Percentiles rank a stretch among this genome's conserved stretches.
Evolutionary conservation across 306 rosid genomes (phyloP).

Genomic region (Cucurbita moschata): DNA sequence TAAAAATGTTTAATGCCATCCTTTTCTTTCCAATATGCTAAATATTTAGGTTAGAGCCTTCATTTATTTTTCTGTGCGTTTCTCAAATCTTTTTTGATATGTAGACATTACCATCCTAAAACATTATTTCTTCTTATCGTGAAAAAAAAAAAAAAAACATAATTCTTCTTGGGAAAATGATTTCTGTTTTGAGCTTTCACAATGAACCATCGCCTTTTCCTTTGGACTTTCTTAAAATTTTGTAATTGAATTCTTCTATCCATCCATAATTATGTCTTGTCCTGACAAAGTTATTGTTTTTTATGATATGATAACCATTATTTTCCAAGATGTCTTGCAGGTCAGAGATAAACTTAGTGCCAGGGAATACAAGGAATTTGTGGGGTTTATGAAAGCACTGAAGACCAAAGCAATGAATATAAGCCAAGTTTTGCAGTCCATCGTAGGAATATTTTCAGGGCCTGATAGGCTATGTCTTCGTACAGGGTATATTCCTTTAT

Average conservation of each 20-base stretch:
- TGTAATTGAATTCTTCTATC: neutral
- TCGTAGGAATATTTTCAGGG: slow-evolving; percentile 59
- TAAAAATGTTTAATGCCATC: neutral
- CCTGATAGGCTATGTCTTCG: slow-evolving; percentile 66
- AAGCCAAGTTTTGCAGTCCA: slow-evolving; percentile 56
- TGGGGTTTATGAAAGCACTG: slow-evolving; percentile 71
- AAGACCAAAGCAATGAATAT: slow-evolving; percentile 75
- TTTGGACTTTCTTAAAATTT: neutral
- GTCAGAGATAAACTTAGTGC: slow-evolving; percentile 65
- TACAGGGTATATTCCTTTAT: slow-evolving; percentile 28
- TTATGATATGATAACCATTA: neutral
- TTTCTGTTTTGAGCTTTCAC: neutral
- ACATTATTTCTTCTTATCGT: neutral
- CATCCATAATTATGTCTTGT: neutral
- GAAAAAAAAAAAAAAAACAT: too few relatives aligned
- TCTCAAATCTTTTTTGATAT: neutral
- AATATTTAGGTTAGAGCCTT: neutral
- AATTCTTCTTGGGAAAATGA: neutral
- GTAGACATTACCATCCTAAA: neutral
- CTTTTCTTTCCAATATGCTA: neutral
- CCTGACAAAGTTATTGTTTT: neutral
- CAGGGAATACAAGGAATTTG: slow-evolving; percentile 61
- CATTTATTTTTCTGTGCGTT: neutral
- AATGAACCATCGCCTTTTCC: neutral
- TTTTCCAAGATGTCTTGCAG: slow-evolving; percentile 20